Evolutionary conservation across 257 asterid species (phyloP).

Genomic region (Lycium barbarum): DNA sequence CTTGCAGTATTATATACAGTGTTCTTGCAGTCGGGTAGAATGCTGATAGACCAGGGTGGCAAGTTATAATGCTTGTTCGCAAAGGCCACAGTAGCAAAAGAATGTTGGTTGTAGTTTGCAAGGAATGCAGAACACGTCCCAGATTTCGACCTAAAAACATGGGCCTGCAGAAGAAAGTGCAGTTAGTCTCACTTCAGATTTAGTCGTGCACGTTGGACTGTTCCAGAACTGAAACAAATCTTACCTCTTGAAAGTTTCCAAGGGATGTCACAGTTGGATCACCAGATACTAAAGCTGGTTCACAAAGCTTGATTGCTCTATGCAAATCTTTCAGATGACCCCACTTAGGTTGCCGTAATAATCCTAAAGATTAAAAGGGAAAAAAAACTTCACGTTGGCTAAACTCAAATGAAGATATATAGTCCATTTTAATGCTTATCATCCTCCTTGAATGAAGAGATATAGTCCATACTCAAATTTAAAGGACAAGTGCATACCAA

Average conservation of each 20-base stretch:
- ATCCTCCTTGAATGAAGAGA: background rate
- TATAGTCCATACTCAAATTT: background rate
- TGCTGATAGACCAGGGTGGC: conserved; percentile 99
- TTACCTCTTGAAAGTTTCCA: conserved; percentile 96
- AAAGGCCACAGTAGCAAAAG: conserved; percentile 76
- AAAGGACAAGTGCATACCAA: conserved; percentile 45
- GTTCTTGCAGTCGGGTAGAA: conserved; percentile 95
- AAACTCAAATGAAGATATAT: no score
- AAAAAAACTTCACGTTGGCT: background rate
- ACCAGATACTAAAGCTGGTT: conserved; percentile 83
- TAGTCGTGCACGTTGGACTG: background rate
- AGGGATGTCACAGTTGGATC: conserved; percentile 77
- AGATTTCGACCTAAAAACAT: conserved; percentile 66
- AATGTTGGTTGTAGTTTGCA: conserved; percentile 75
- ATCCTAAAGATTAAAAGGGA: conserved; percentile 48
- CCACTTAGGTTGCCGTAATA: conserved; percentile 92
- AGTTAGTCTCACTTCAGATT: conserved; percentile 23
- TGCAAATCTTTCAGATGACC: conserved; percentile 98
- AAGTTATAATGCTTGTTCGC: conserved; percentile 74
- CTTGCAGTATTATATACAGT: conserved; percentile 94
- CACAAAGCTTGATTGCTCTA: conserved; percentile 96
- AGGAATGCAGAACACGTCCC: conserved; percentile 96
- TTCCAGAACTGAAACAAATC: conserved; percentile 22
- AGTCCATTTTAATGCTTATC: background rate
- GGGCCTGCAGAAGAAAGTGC: conserved; percentile 63